Evolutionary conservation across 805 yeast genomes (phyloP).

Genomic region (Vanderwaltozyma verrucispora): DNA sequence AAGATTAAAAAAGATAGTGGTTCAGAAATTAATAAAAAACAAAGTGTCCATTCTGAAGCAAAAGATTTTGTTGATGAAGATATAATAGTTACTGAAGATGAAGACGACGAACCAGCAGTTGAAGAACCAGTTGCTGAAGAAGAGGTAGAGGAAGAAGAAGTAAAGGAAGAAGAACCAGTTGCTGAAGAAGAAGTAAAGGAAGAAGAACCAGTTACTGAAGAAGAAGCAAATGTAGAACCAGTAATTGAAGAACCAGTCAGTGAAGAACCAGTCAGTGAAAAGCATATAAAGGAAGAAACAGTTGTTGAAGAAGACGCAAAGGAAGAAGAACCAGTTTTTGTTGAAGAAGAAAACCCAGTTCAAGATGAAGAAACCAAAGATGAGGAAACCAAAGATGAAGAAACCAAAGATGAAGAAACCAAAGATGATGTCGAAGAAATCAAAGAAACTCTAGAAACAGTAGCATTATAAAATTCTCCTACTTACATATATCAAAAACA

Average conservation of each 20-base stretch:
- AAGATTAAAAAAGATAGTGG: too few species aligned
- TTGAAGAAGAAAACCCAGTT: background rate
- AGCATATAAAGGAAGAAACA: slow-evolving; percentile 3
- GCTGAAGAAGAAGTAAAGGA: slow-evolving; percentile 1
- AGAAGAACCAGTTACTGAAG: slow-evolving; percentile 6
- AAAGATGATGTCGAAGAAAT: slow-evolving; percentile 5
- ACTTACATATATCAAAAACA: too few species aligned
- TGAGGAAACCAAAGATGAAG: background rate
- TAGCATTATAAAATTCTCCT: slow-evolving; percentile 15
- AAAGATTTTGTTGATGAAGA: slow-evolving; percentile 5
- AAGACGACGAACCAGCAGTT: slow-evolving; percentile 5
- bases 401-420: background rate
- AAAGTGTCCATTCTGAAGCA: slow-evolving; percentile 1
- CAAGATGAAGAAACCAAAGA: slow-evolving; percentile 1
- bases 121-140: slow-evolving; percentile 7
- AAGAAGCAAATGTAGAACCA: slow-evolving; percentile 4
- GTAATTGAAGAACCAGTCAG: background rate
- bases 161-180: slow-evolving; percentile 3
- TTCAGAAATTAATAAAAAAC: slow-evolving; percentile 2
- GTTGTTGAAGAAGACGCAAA: slow-evolving; percentile 1
- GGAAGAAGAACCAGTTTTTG: slow-evolving; percentile 1
- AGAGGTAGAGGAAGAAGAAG: slow-evolving; percentile 5
- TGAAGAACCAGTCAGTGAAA: slow-evolving; percentile 5
- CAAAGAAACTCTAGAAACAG: slow-evolving; percentile 23
- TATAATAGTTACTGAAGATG: slow-evolving; percentile 4